These are phyloP conservation scores for Nadsonia commutata DNA, from an alignment of 1,139 yeast genomes.

Conservation along the genomic window DNA sequence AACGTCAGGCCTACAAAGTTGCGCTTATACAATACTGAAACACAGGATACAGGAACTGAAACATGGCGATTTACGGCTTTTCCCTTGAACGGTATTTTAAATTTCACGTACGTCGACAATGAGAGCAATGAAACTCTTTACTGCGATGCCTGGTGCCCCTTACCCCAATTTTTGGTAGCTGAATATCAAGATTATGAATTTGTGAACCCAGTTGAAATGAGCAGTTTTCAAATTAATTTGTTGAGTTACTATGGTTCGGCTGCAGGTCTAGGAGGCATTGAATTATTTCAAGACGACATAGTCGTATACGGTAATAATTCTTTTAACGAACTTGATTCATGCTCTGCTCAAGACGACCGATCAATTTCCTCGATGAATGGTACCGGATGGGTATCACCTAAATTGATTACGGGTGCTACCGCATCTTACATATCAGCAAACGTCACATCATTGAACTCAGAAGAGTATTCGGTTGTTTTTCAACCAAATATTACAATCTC, in stretches of 20 bases:
- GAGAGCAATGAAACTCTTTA: constrained; percentile 22
- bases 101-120: constrained; percentile 74
- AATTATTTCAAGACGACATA: constrained; percentile 46
- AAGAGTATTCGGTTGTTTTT: constrained; percentile 37
- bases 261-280: constrained; percentile 60
- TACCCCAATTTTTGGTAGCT: constrained; percentile 29
- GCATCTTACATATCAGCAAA: constrained; percentile 25
- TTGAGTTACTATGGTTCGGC: constrained; percentile 53
- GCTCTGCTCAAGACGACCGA: constrained; percentile 15
- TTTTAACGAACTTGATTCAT: constrained; percentile 46
- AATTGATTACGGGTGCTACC: constrained; percentile 15
- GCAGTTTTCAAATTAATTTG: constrained; percentile 49
- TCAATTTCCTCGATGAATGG: constrained; percentile 19
- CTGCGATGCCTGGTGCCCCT: constrained; percentile 88
- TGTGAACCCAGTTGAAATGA: constrained; percentile 52
- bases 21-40: constrained; percentile 45
- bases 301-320: constrained; percentile 55
- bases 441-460: constrained; percentile 21
- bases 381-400: constrained; percentile 13
- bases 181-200: constrained; percentile 70
- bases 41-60: constrained; percentile 37
- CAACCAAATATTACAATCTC: constrained; percentile 57
- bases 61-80: constrained; percentile 58
- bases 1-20: constrained; percentile 56
- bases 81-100: constrained; percentile 86